Conservation (phyloP, 768 basidiomycete species). For the Scleroderma citrinum region DNA sequence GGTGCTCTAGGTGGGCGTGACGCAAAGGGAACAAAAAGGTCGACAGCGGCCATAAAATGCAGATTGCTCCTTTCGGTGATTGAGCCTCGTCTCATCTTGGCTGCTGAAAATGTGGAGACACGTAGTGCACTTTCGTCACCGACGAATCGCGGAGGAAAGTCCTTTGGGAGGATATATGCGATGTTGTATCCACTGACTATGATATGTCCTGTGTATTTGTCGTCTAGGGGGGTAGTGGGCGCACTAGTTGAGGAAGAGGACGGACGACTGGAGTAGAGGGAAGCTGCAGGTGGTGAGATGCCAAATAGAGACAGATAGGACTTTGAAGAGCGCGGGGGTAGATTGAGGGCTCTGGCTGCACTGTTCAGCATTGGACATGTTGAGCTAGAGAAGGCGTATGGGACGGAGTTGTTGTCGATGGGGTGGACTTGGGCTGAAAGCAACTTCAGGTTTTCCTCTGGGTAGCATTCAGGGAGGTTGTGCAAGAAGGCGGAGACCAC, state of each 20-base stretch:
- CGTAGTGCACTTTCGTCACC: slow-evolving; percentile 17
- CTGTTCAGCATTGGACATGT: slow-evolving; percentile 58
- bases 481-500: not conserved
- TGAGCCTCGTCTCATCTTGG: slow-evolving; percentile 45
- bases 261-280: slow-evolving; percentile 29
- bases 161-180: slow-evolving; percentile 69
- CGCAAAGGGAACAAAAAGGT: slow-evolving; percentile 66
- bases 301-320: slow-evolving; percentile 57
- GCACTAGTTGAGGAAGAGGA: slow-evolving; percentile 29
- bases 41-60: slow-evolving; percentile 79
- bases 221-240: slow-evolving; percentile 46
- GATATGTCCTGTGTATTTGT: slow-evolving; percentile 67
- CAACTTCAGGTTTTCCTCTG: slow-evolving; percentile 79
- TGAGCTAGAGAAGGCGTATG: slow-evolving; percentile 68
- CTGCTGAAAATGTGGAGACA: slow-evolving; percentile 19
- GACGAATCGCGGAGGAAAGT: slow-evolving; percentile 39
- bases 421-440: slow-evolving; percentile 71
- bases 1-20: slow-evolving; percentile 66
- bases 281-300: slow-evolving; percentile 30
- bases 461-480: not conserved
- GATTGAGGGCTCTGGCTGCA: slow-evolving; percentile 62
- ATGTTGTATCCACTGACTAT: slow-evolving; percentile 74
- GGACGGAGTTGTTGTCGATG: slow-evolving; percentile 60
- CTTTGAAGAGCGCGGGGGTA: slow-evolving; percentile 54
- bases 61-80: slow-evolving; percentile 49